These are phyloP conservation scores for Pseudonectria foliicola DNA, from an alignment of 2,329 filamentous ascomycete genomes.

Conservation along the genomic window DNA sequence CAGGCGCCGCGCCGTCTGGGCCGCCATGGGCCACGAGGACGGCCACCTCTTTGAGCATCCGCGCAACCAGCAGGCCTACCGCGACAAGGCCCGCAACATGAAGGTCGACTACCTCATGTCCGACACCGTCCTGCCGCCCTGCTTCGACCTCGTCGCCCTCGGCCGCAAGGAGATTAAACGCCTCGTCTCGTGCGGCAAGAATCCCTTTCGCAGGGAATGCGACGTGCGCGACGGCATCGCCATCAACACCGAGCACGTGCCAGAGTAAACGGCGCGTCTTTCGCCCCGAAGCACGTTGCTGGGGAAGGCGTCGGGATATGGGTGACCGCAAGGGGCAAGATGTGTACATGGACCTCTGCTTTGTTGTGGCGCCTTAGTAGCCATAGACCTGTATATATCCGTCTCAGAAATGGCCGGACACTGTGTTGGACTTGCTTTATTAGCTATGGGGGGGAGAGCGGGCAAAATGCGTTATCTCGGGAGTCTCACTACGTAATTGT, in stretches of 20 bases:
- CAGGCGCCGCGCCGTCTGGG: conserved; percentile 21
- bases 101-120: conserved; percentile 45
- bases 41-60: conserved; percentile 31
- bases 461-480: too few relatives aligned
- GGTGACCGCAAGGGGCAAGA: too few relatives aligned
- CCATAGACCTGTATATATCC: too few relatives aligned
- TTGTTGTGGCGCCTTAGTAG: too few relatives aligned
- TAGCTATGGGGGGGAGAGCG: too few relatives aligned
- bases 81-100: conserved; percentile 51
- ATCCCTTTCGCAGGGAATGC: conserved; percentile 40
- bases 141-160: conserved; percentile 44
- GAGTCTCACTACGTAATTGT: too few relatives aligned
- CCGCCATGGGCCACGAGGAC: conserved; percentile 25
- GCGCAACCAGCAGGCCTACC: conserved; percentile 48
- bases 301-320: neutral
- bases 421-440: too few relatives aligned
- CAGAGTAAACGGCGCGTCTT: neutral
- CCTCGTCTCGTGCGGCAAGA: conserved; percentile 37
- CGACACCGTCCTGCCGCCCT: conserved; percentile 36
- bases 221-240: conserved; percentile 34
- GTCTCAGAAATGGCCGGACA: too few relatives aligned
- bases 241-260: conserved; percentile 28
- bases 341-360: too few relatives aligned
- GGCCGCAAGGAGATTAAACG: conserved; percentile 41
- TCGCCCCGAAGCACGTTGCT: too few relatives aligned